A percentile compares a stretch with the other conserved stretches of the same genome.
Evolutionary conservation across 495 filamentous ascomycete genomes (phyloP).

Genomic region (Tuber aestivum): DNA sequence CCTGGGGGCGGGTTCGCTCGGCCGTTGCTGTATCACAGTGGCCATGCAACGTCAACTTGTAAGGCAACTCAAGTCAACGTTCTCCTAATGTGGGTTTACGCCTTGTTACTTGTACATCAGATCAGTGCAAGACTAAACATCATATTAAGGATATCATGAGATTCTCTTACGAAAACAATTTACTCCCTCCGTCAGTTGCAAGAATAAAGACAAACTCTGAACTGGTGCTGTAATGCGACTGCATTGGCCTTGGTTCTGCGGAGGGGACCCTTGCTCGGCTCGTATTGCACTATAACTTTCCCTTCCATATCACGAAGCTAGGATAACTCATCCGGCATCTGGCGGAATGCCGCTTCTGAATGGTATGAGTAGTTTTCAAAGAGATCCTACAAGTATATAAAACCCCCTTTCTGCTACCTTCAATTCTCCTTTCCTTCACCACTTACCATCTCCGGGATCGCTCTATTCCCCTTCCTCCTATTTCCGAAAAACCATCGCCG

Average conservation of each 20-base stretch:
- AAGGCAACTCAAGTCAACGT: neutral
- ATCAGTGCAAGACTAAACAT: neutral
- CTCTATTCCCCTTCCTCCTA: neutral
- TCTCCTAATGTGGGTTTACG: neutral
- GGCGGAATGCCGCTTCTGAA: neutral
- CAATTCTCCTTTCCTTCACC: constrained; percentile 12
- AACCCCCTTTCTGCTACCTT: neutral
- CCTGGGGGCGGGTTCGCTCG: neutral
- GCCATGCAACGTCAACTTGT: neutral
- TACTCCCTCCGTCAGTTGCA: neutral
- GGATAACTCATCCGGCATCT: neutral
- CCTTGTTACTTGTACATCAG: neutral
- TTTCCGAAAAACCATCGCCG: neutral
- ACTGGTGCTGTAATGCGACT: neutral
- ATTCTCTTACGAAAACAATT: neutral
- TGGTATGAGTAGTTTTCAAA: neutral
- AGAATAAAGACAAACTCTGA: neutral
- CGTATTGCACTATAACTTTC: neutral
- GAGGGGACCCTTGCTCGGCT: neutral
- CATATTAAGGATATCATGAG: neutral
- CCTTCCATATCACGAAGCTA: no score
- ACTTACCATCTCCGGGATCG: constrained; percentile 1
- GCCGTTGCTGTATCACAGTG: neutral
- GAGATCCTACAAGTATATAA: constrained; percentile 14
- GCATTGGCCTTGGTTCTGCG: neutral